Conservation (phyloP, 768 basidiomycete genomes). For the Xerocomellus intermedius region DNA sequence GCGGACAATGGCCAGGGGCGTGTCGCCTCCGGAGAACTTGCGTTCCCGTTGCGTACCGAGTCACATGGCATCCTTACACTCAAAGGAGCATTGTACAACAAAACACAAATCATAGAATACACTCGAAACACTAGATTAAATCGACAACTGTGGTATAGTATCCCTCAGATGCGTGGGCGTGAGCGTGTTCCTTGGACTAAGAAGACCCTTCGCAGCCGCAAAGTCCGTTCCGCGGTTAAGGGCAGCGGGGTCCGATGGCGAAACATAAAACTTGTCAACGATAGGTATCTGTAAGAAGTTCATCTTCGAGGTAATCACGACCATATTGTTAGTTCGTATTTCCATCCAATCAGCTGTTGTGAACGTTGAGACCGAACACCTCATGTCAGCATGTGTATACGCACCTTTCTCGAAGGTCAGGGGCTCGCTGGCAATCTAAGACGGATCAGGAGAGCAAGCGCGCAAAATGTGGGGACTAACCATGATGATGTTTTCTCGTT, state of each 20-base stretch:
- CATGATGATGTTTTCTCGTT: constrained; percentile 95
- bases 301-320: constrained; percentile 94
- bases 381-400: constrained; percentile 4
- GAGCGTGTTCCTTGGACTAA: constrained; percentile 54
- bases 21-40: background rate
- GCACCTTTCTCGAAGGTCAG: constrained; percentile 93
- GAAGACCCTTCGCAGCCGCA: constrained; percentile 83
- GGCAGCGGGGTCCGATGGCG: constrained; percentile 75
- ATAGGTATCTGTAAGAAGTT: constrained; percentile 94
- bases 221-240: constrained; percentile 73
- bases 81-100: background rate
- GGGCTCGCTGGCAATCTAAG: constrained; percentile 84
- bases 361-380: background rate
- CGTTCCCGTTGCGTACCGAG: background rate
- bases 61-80: constrained; percentile 3
- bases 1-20: background rate
- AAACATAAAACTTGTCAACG: constrained; percentile 89
- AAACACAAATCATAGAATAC: constrained; percentile 1
- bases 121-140: constrained; percentile 8
- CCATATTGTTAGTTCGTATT: constrained; percentile 94
- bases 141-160: constrained; percentile 17
- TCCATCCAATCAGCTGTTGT: constrained; percentile 93
- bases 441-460: constrained; percentile 8
- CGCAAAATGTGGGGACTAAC: constrained; percentile 30
- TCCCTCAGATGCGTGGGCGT: constrained; percentile 22